Conservation (phyloP, 306 rosid genomes). For the Vicia faba region DNA sequence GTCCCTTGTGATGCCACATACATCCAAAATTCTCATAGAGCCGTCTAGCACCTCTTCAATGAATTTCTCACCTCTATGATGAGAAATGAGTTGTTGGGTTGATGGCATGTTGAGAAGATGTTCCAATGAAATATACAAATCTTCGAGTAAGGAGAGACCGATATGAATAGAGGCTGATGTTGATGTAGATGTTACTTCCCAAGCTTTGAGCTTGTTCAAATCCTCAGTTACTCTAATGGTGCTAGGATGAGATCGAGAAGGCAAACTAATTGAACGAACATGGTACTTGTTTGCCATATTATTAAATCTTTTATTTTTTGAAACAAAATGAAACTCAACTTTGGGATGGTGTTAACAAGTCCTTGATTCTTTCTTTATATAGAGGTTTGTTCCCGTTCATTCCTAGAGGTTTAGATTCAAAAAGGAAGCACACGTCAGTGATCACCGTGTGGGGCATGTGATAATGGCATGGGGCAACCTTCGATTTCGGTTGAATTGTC, state of each 20-base stretch:
- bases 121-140: conserved; percentile 13
- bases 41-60: conserved; percentile 3
- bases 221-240: conserved; percentile 9
- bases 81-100: neutral
- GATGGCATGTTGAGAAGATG: conserved; percentile 21
- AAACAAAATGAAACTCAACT: neutral
- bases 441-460: conserved; percentile 8
- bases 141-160: neutral
- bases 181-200: conserved; percentile 4
- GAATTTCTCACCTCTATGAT: neutral
- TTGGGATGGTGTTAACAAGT: conserved; percentile 10
- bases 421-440: neutral
- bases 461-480: conserved; percentile 1
- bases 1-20: conserved; percentile 12
- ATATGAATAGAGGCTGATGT: neutral
- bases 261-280: conserved; percentile 24
- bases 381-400: neutral
- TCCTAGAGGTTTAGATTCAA: neutral
- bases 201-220: conserved; percentile 9
- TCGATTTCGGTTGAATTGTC: conserved; percentile 7
- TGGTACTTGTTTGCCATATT: conserved; percentile 5
- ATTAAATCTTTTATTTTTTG: neutral
- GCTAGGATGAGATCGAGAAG: conserved; percentile 21
- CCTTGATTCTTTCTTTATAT: neutral
- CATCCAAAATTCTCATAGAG: conserved; percentile 2